Conservation (phyloP, 768 basidiomycete genomes). For the Astraeus odoratus region DNA sequence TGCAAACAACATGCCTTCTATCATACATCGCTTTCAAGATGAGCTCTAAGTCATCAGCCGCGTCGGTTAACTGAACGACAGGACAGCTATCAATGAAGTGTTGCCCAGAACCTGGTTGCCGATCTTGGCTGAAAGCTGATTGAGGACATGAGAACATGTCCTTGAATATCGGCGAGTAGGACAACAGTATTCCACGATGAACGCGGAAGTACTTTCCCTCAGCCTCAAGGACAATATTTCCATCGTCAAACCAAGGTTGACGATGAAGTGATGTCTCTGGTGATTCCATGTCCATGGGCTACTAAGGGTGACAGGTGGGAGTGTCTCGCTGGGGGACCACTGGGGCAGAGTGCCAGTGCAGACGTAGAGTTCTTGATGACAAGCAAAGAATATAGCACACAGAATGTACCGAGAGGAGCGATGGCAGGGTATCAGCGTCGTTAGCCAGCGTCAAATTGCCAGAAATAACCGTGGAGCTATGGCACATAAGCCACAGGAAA, state of each 20-base stretch:
- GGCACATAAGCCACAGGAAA: too few species aligned
- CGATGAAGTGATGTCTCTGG: slow-evolving; percentile 2
- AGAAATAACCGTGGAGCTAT: too few species aligned
- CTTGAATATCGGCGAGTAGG: slow-evolving; percentile 25
- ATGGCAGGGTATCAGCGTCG: too few species aligned
- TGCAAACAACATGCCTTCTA: slow-evolving; percentile 6
- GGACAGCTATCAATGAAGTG: slow-evolving; percentile 17
- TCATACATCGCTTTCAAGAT: slow-evolving; percentile 16
- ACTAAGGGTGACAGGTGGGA: too few species aligned
- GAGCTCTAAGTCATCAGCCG: slow-evolving; percentile 7
- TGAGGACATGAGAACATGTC: slow-evolving; percentile 21
- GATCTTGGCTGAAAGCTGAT: neutral
- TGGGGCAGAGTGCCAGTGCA: too few species aligned
- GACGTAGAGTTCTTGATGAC: too few species aligned
- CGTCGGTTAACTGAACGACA: slow-evolving; percentile 12
- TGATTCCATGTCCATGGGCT: neutral
- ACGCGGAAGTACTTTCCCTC: slow-evolving; percentile 25
- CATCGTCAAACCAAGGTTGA: slow-evolving; percentile 25
- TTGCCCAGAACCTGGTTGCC: neutral
- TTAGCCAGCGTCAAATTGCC: too few species aligned
- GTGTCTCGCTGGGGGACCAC: too few species aligned
- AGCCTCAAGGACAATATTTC: slow-evolving; percentile 22
- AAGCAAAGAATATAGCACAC: too few species aligned
- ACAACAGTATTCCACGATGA: slow-evolving; percentile 20
- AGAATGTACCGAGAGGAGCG: too few species aligned